Conservation (phyloP, 208 protist species). For the Herpetomonas tarakana region DNA sequence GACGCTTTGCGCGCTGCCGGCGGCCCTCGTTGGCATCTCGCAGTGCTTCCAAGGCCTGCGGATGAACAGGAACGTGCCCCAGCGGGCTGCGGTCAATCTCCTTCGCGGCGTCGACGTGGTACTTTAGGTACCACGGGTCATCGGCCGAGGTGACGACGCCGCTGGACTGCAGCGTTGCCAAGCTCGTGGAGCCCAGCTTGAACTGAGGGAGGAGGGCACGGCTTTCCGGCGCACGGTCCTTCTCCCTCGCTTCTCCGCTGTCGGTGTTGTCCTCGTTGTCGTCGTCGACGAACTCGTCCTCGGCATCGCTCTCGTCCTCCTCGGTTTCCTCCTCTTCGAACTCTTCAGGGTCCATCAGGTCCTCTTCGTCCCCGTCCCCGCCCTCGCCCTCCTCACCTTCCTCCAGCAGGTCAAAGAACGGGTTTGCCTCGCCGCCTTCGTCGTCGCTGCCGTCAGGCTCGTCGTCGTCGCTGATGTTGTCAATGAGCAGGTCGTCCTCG, state of each 20-base stretch:
- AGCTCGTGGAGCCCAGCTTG: constrained; percentile 26
- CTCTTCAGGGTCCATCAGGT: constrained; percentile 19
- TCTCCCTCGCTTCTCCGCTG: background rate
- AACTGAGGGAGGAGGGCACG: constrained; percentile 23
- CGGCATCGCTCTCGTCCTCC: constrained; percentile 19
- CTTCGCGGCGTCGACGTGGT: constrained; percentile 54
- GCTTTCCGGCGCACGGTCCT: constrained; percentile 2
- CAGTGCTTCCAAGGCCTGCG: constrained; percentile 25
- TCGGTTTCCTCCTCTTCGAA: constrained; percentile 30
- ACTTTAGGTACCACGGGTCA: constrained; percentile 36
- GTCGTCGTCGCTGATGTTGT: constrained; percentile 14
- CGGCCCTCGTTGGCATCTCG: constrained; percentile 26
- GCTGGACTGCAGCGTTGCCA: constrained; percentile 20
- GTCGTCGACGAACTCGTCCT: constrained; percentile 14
- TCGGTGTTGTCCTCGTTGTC: constrained; percentile 11
- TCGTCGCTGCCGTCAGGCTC: constrained; percentile 20
- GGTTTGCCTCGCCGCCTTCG: constrained; percentile 15
- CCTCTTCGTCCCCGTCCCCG: constrained; percentile 18
- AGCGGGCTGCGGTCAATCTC: constrained; percentile 47
- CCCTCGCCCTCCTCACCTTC: constrained; percentile 23
- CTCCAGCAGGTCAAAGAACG: constrained; percentile 11
- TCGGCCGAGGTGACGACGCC: constrained; percentile 18
- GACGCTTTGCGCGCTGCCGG: constrained; percentile 8
- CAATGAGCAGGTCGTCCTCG: constrained; percentile 26
- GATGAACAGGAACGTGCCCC: constrained; percentile 23